A percentile compares a stretch with the other conserved stretches of the same genome.
These are phyloP conservation scores for Gonapodya sp. DNA, from an alignment of 192 early-diverging fungal species.

Conservation along the genomic window DNA sequence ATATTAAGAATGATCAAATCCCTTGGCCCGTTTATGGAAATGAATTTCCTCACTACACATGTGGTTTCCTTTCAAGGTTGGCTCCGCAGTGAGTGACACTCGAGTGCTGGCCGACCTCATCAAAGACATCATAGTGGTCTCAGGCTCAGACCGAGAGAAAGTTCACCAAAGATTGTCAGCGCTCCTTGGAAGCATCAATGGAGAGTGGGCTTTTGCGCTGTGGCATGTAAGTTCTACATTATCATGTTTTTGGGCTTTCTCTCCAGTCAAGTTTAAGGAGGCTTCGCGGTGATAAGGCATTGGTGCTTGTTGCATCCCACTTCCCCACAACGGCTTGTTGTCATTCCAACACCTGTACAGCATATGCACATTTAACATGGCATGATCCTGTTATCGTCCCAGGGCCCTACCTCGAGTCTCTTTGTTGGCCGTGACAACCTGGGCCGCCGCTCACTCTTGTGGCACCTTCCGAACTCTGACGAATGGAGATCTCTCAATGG, in stretches of 20 bases:
- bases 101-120: background rate
- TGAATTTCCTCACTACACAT: background rate
- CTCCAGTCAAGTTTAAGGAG: too few species aligned
- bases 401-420: background rate
- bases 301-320: too few species aligned
- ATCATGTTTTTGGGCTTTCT: too few species aligned
- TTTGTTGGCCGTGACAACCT: background rate
- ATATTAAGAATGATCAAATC: too few species aligned
- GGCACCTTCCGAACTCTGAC: background rate
- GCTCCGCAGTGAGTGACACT: background rate
- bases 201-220: background rate
- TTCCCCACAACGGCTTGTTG: too few species aligned
- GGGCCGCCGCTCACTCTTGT: background rate
- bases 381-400: too few species aligned
- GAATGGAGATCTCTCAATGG: background rate
- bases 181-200: background rate
- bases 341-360: too few species aligned
- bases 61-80: background rate
- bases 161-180: background rate
- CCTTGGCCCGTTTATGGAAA: background rate
- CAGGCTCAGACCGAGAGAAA: background rate
- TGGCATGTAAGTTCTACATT: background rate
- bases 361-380: too few species aligned
- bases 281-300: too few species aligned
- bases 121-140: background rate